A percentile compares a stretch with the other conserved stretches of the same genome.
Evolutionary conservation across 352 stramenopile species (phyloP).

Genomic region (Blastocystis sp.): DNA sequence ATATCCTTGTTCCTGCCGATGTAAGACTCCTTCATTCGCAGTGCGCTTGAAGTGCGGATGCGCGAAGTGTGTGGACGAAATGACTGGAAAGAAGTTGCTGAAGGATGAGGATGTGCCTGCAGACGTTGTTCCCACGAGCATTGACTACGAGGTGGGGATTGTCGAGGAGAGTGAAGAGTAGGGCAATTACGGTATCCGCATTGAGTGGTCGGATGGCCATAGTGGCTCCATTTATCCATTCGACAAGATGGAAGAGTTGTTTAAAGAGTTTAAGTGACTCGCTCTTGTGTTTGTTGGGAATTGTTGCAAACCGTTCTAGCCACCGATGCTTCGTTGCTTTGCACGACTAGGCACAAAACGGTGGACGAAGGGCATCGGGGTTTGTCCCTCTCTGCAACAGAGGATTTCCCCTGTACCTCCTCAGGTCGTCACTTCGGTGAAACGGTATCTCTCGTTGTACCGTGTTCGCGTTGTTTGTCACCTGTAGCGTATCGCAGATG

Average conservation of each 20-base stretch:
- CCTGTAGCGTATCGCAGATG: slow-evolving; percentile 34
- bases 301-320: background rate
- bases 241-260: slow-evolving; percentile 68
- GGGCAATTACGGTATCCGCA: slow-evolving; percentile 71
- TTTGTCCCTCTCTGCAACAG: too few relatives aligned
- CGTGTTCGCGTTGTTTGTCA: background rate
- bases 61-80: slow-evolving; percentile 72
- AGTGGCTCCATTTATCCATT: slow-evolving; percentile 65
- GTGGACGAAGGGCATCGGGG: background rate
- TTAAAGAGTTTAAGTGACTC: slow-evolving; percentile 51
- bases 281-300: background rate
- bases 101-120: slow-evolving; percentile 58
- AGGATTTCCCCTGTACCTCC: too few relatives aligned
- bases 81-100: slow-evolving; percentile 71
- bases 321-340: background rate
- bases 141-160: slow-evolving; percentile 59
- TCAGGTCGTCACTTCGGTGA: background rate
- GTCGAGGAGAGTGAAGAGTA: background rate
- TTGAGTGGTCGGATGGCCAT: slow-evolving; percentile 73
- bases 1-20: slow-evolving; percentile 38
- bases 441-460: background rate
- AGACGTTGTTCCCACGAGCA: slow-evolving; percentile 64
- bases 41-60: slow-evolving; percentile 56
- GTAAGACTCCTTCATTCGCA: slow-evolving; percentile 16
- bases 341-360: background rate